phyloP scores from a whole-genome alignment of 257 asterid genomes.

The Lycium barbarum region DNA sequence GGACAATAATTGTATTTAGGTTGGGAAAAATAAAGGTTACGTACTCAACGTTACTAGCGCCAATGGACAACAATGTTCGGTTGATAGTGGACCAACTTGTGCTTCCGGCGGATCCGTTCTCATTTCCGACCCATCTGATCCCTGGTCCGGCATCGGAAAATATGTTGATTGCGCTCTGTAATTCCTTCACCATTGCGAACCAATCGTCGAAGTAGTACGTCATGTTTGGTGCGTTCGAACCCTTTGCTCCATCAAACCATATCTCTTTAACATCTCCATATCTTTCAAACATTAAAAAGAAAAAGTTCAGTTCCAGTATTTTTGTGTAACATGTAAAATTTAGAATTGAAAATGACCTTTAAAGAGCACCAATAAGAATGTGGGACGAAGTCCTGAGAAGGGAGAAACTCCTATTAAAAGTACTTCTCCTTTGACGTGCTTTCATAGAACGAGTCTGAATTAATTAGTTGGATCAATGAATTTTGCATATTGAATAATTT shows the following conservation, averaged over 20 bases:
- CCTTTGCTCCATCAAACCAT: conserved; percentile 99
- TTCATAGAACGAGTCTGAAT: no score
- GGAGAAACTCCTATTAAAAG: no score
- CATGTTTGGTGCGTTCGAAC: conserved; percentile 81
- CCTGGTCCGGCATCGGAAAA: conserved; percentile 96
- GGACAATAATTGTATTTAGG: neutral
- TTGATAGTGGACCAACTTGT: conserved; percentile 97
- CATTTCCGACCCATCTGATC: conserved; percentile 92
- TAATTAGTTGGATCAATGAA: no score
- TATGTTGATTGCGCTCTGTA: conserved; percentile 84
- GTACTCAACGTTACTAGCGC: conserved; percentile 63
- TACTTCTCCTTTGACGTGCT: no score
- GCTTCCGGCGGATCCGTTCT: conserved; percentile 74
- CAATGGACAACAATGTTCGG: conserved; percentile 71
- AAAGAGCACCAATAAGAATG: no score
- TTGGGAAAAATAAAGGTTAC: conserved; percentile 11
- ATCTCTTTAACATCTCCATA: conserved; percentile 81
- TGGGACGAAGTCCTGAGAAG: no score
- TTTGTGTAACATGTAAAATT: neutral
- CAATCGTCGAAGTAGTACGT: conserved; percentile 78
- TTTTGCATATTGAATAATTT: no score
- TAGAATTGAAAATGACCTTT: no score
- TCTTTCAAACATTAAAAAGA: conserved; percentile 38
- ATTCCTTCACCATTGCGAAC: conserved; percentile 88
- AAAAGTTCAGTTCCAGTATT: neutral